phyloP scores from a whole-genome alignment of 352 stramenopile species.

The Phytophthora sojae region DNA sequence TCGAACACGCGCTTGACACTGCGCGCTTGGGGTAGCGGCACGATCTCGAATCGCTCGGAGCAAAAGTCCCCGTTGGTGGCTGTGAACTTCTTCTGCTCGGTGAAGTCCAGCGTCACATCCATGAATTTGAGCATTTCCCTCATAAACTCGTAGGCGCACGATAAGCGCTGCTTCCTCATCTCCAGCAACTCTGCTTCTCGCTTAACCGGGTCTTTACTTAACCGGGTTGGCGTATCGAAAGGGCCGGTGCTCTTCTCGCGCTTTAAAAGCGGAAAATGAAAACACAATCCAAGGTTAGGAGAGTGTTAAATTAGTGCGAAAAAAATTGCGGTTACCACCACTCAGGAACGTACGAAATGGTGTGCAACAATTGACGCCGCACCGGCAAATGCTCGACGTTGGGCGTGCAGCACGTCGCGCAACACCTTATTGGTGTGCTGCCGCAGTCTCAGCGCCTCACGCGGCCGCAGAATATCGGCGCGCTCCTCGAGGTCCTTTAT shows the following conservation, averaged over 20 bases:
- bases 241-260: constrained; percentile 29
- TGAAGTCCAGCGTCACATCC: constrained; percentile 41
- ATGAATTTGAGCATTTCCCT: constrained; percentile 44
- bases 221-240: constrained; percentile 32
- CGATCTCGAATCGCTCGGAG: constrained; percentile 49
- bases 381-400: constrained; percentile 32
- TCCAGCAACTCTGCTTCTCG: constrained; percentile 21
- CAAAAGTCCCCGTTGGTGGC: constrained; percentile 46
- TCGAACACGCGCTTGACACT: constrained; percentile 48
- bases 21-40: constrained; percentile 27
- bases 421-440: constrained; percentile 29
- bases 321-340: neutral
- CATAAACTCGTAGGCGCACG: constrained; percentile 48
- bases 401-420: constrained; percentile 33
- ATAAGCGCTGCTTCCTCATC: constrained; percentile 45
- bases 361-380: constrained; percentile 32
- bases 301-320: neutral
- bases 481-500: constrained; percentile 14
- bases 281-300: neutral
- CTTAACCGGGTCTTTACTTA: constrained; percentile 30
- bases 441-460: constrained; percentile 16
- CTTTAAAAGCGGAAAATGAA: neutral
- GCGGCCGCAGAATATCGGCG: constrained; percentile 26
- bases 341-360: constrained; percentile 29
- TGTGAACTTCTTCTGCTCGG: constrained; percentile 50